phyloP scores from a whole-genome alignment of 805 yeast genomes.

The Wickerhamiella alocasiicola region DNA sequence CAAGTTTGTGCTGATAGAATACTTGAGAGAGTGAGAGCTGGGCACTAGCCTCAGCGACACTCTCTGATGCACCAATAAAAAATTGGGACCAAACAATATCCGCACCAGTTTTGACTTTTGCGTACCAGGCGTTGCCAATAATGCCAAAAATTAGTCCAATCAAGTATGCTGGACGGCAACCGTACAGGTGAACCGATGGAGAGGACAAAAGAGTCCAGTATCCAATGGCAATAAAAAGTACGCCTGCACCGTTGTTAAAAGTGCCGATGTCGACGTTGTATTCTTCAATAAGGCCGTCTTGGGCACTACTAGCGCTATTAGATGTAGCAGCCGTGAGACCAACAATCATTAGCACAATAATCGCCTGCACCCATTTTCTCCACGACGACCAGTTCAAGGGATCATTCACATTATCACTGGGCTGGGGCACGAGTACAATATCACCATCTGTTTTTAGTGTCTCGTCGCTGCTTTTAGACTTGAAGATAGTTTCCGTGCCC shows the following conservation, averaged over 20 bases:
- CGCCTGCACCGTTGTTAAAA: conserved; percentile 76
- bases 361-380: conserved; percentile 37
- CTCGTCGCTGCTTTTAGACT: conserved; percentile 23
- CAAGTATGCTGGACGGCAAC: conserved; percentile 51
- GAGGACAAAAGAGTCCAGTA: conserved; percentile 51
- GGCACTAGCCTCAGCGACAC: conserved; percentile 70
- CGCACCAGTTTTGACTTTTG: conserved; percentile 36
- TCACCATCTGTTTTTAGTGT: conserved; percentile 24
- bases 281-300: conserved; percentile 48
- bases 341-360: conserved; percentile 29
- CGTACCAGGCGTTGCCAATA: conserved; percentile 63
- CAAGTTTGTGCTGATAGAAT: conserved; percentile 66
- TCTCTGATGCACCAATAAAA: conserved; percentile 70
- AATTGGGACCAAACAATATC: conserved; percentile 70
- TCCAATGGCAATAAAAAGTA: conserved; percentile 57
- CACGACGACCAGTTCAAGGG: conserved; percentile 49
- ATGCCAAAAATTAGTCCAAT: conserved; percentile 49
- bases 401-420: conserved; percentile 56
- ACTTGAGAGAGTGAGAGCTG: conserved; percentile 54
- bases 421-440: conserved; percentile 50
- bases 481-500: conserved; percentile 26
- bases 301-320: conserved; percentile 62
- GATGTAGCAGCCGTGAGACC: conserved; percentile 44
- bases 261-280: conserved; percentile 52
- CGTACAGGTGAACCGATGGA: conserved; percentile 57